phyloP scores from a whole-genome alignment of 2,329 filamentous ascomycete species.

The Paecilomyces sp. region DNA sequence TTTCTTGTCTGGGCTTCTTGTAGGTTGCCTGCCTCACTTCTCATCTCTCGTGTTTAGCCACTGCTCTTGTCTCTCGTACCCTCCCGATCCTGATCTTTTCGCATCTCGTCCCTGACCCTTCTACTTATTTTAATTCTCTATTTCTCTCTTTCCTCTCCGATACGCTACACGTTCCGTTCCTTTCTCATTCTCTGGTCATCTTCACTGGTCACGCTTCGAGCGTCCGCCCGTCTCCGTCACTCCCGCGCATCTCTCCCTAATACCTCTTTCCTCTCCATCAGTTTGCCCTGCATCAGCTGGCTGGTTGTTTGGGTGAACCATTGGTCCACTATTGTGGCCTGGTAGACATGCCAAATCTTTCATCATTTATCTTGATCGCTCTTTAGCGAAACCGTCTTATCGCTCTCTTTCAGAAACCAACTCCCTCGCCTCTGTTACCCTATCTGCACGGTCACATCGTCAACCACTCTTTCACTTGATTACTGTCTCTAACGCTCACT shows the following conservation, averaged over 20 bases:
- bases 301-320: conserved; percentile 5
- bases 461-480: conserved; percentile 3
- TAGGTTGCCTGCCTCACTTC: conserved; percentile 31
- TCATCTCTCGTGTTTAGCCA: conserved; percentile 7
- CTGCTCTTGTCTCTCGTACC: conserved; percentile 8
- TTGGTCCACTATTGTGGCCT: conserved; percentile 2
- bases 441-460: neutral
- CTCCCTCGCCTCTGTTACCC: conserved; percentile 2
- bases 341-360: conserved; percentile 4
- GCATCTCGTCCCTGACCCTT: neutral
- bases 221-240: neutral
- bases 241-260: conserved; percentile 1
- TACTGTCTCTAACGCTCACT: conserved; percentile 29
- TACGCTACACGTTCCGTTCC: conserved; percentile 1
- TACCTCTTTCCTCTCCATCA: neutral
- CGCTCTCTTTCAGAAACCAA: conserved; percentile 12
- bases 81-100: conserved; percentile 1
- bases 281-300: neutral
- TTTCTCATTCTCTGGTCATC: conserved; percentile 2
- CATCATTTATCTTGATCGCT: conserved; percentile 11
- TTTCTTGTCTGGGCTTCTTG: conserved; percentile 30
- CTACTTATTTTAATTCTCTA: neutral
- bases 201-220: conserved; percentile 1
- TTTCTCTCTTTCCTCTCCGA: neutral
- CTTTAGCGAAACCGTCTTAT: conserved; percentile 8